phyloP scores from a whole-genome alignment of 2,329 filamentous ascomycete genomes.

The Aspergillus tanneri region DNA sequence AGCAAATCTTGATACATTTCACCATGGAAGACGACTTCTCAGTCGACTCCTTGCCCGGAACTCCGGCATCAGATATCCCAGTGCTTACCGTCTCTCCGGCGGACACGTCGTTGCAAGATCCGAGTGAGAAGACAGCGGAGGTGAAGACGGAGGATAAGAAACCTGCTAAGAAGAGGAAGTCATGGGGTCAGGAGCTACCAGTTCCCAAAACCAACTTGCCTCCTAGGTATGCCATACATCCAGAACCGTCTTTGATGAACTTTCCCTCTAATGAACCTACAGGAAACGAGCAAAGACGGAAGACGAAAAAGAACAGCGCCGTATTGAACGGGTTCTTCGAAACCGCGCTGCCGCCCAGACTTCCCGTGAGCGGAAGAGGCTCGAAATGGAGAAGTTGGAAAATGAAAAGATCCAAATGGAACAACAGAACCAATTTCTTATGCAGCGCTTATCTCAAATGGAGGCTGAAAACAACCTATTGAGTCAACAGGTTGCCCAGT shows the following conservation, averaged over 20 bases:
- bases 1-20: too few relatives aligned
- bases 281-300: slow-evolving; percentile 98
- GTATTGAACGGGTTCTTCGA: slow-evolving; percentile 93
- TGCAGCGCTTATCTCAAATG: slow-evolving; percentile 61
- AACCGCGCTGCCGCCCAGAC: slow-evolving; percentile 96
- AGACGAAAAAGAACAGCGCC: slow-evolving; percentile 96
- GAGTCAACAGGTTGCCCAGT: slow-evolving; percentile 51
- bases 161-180: slow-evolving; percentile 89
- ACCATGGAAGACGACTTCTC: slow-evolving; percentile 36
- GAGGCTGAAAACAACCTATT: slow-evolving; percentile 55
- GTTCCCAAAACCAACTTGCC: slow-evolving; percentile 96
- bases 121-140: slow-evolving; percentile 25
- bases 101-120: slow-evolving; percentile 38
- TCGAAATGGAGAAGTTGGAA: slow-evolving; percentile 81
- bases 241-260: not conserved
- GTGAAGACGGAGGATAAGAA: slow-evolving; percentile 61
- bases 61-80: slow-evolving; percentile 35
- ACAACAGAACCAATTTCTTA: slow-evolving; percentile 68
- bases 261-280: slow-evolving; percentile 12
- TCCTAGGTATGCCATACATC: slow-evolving; percentile 63
- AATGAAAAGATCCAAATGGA: slow-evolving; percentile 65
- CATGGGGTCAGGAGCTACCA: slow-evolving; percentile 95
- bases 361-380: slow-evolving; percentile 87
- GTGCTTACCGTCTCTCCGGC: slow-evolving; percentile 43
- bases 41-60: slow-evolving; percentile 32